Conservation (phyloP, 2,329 filamentous ascomycete species). For the Thermothelomyces thermophilus region DNA sequence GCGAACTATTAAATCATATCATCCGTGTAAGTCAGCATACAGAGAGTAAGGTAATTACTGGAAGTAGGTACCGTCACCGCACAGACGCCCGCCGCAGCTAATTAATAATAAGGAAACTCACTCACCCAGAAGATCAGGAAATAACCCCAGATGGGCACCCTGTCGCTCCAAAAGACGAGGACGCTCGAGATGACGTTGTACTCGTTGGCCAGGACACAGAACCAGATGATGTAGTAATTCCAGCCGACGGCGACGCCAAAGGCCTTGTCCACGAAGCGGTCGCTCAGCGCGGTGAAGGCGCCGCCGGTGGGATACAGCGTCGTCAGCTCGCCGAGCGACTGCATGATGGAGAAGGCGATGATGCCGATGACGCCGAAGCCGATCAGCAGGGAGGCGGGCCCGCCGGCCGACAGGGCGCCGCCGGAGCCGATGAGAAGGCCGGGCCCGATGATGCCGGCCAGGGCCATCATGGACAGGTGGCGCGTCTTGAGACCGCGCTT, state of each 20-base stretch:
- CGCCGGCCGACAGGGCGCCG: constrained; percentile 60
- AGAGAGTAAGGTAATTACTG: too few species aligned
- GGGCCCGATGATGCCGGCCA: constrained; percentile 59
- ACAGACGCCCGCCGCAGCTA: too few species aligned
- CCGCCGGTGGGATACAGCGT: constrained; percentile 66
- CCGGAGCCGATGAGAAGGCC: constrained; percentile 67
- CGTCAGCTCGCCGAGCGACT: constrained; percentile 67
- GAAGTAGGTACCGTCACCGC: too few species aligned
- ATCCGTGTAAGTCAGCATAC: too few species aligned
- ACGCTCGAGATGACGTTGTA: constrained; percentile 65
- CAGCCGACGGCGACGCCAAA: constrained; percentile 63
- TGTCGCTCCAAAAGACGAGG: constrained; percentile 58
- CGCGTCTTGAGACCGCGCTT: constrained; percentile 63
- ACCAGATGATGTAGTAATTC: constrained; percentile 66
- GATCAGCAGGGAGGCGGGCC: constrained; percentile 65
- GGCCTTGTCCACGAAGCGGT: constrained; percentile 64
- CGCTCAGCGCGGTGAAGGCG: constrained; percentile 63
- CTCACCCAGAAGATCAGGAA: constrained; percentile 67
- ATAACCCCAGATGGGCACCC: constrained; percentile 57
- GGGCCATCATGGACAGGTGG: constrained; percentile 60
- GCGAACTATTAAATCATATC: constrained; percentile 31
- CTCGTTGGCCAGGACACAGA: constrained; percentile 60
- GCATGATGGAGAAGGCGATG: constrained; percentile 62
- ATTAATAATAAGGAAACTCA: too few species aligned
- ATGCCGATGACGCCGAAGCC: constrained; percentile 67